phyloP scores from a whole-genome alignment of 2,329 filamentous ascomycete genomes.

The Penicillium sp. region DNA sequence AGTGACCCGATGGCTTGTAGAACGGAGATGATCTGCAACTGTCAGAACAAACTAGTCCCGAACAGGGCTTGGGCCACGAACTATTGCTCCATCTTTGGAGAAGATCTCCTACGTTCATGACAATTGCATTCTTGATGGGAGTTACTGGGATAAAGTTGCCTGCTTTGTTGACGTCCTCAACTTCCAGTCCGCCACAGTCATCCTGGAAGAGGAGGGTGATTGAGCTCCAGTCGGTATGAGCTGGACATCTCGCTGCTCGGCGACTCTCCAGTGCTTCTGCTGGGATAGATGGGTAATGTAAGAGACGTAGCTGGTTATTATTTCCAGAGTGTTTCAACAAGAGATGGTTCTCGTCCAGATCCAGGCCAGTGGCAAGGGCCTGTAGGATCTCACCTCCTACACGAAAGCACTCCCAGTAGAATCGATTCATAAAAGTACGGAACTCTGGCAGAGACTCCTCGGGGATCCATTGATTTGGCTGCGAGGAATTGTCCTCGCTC shows the following conservation, averaged over 20 bases:
- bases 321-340: constrained; percentile 52
- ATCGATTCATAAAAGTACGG: constrained; percentile 47
- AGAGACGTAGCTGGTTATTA: constrained; percentile 59
- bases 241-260: constrained; percentile 48
- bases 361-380: constrained; percentile 49
- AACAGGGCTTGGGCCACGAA: constrained; percentile 20
- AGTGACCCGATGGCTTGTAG: constrained; percentile 54
- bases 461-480: constrained; percentile 53
- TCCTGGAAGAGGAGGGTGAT: constrained; percentile 58
- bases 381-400: constrained; percentile 47
- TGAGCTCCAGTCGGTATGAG: constrained; percentile 55
- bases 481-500: constrained; percentile 44
- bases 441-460: constrained; percentile 47
- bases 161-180: constrained; percentile 42
- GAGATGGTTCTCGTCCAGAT: constrained; percentile 47
- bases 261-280: constrained; percentile 45
- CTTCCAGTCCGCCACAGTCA: constrained; percentile 51
- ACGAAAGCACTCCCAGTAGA: constrained; percentile 51
- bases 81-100: constrained; percentile 53
- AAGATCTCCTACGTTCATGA: constrained; percentile 53
- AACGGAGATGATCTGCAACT: constrained; percentile 48
- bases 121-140: constrained; percentile 42
- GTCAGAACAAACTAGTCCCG: constrained; percentile 1
- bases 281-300: constrained; percentile 57
- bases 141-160: constrained; percentile 44